Conservation (phyloP, 169 alveolate genomes). For the Cryptosporidium felis region DNA sequence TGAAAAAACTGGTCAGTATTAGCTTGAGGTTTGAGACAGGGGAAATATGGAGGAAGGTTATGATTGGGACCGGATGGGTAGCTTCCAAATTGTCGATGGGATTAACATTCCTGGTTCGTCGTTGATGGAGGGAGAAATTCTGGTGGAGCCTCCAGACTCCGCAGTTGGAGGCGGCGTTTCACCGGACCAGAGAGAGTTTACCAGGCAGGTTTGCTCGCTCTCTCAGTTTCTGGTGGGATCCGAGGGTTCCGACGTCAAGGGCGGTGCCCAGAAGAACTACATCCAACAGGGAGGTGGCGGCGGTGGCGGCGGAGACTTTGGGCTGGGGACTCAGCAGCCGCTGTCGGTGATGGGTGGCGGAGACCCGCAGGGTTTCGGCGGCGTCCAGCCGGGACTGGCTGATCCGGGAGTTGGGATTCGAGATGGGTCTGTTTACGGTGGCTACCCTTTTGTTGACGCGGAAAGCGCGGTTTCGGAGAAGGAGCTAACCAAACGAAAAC, state of each 20-base stretch:
- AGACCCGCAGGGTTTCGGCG: constrained; percentile 1
- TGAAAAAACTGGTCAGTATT: too few species aligned
- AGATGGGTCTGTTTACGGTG: not conserved
- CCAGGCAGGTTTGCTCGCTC: constrained; percentile 14
- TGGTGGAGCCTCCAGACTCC: not conserved
- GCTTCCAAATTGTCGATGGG: constrained; percentile 62
- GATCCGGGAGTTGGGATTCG: not conserved
- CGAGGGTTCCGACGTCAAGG: not conserved
- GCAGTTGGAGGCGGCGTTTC: not conserved
- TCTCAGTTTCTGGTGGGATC: constrained; percentile 28
- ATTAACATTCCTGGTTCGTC: constrained; percentile 25
- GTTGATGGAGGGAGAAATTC: constrained; percentile 12
- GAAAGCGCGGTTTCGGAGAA: not conserved
- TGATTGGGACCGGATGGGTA: constrained; percentile 63
- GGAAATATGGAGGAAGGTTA: constrained; percentile 66
- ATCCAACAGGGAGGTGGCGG: not conserved
- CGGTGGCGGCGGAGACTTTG: not conserved
- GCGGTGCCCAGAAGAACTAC: not conserved
- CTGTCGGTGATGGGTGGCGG: not conserved
- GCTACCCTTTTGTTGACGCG: not conserved
- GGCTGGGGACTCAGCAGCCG: not conserved
- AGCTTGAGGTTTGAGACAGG: too few species aligned
- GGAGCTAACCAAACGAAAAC: constrained; percentile 2
- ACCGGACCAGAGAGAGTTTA: constrained; percentile 1
- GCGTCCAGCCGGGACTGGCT: not conserved